Percentiles rank a stretch among this genome's conserved stretches.
Evolutionary conservation across 1,139 yeast species (phyloP).

Genomic region (Meyerozyma athensensis): DNA sequence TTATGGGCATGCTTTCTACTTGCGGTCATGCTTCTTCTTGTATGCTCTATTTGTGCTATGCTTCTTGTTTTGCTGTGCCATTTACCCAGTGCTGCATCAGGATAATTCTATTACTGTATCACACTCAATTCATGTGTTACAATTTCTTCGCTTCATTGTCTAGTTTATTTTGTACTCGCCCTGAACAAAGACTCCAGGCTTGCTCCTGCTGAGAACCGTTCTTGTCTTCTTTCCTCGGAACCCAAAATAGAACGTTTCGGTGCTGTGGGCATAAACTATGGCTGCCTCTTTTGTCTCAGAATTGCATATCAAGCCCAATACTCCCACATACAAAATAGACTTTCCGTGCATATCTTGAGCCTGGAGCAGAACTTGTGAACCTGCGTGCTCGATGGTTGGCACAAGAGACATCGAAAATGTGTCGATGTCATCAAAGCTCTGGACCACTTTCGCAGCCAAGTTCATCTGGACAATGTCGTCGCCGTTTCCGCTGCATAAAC

Average conservation of each 20-base stretch:
- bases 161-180: constrained; percentile 1
- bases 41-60: too few relatives aligned
- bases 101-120: too few relatives aligned
- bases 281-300: constrained; percentile 9
- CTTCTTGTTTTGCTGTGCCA: too few relatives aligned
- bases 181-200: constrained; percentile 1
- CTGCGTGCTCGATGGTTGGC: neutral
- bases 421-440: constrained; percentile 3
- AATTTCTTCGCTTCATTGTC: too few relatives aligned
- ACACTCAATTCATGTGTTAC: too few relatives aligned
- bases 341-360: constrained; percentile 7
- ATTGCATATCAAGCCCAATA: constrained; percentile 20
- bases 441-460: constrained; percentile 28
- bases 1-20: too few relatives aligned
- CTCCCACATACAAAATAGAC: constrained; percentile 29
- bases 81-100: too few relatives aligned
- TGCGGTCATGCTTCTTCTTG: too few relatives aligned
- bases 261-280: constrained; percentile 39
- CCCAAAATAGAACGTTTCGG: constrained; percentile 43
- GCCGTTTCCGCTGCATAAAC: constrained; percentile 54
- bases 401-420: neutral
- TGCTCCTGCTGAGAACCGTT: constrained; percentile 5
- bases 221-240: constrained; percentile 12
- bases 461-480: constrained; percentile 46
- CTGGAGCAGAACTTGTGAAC: neutral